These are phyloP conservation scores for Cyamopsis tetragonoloba DNA, from an alignment of 306 rosid genomes.

Conservation along the genomic window DNA sequence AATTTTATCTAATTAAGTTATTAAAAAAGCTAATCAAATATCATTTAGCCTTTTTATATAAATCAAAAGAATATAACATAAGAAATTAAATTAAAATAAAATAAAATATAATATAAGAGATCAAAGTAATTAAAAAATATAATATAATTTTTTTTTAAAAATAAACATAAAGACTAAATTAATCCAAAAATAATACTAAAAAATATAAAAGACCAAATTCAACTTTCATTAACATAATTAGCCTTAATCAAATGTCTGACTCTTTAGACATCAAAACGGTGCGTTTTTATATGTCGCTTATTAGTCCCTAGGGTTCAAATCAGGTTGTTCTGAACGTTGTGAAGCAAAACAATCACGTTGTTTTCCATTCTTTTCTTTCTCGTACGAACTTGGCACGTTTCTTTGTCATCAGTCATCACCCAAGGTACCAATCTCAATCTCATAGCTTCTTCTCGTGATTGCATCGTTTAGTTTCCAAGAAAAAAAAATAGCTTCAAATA, in stretches of 20 bases:
- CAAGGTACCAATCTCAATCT: conserved; percentile 19
- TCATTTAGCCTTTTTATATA: too few relatives aligned
- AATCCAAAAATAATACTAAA: too few relatives aligned
- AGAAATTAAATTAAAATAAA: too few relatives aligned
- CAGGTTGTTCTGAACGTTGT: neutral
- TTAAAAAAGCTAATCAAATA: too few relatives aligned
- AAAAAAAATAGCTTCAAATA: neutral
- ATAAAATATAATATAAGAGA: too few relatives aligned
- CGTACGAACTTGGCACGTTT: neutral
- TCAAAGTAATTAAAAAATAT: too few relatives aligned
- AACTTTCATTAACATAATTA: neutral
- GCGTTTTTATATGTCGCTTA: neutral
- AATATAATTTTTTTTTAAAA: too few relatives aligned
- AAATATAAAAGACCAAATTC: too few relatives aligned
- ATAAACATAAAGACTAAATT: too few relatives aligned
- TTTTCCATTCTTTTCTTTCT: neutral
- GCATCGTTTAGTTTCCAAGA: neutral
- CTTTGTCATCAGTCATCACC: conserved; percentile 1
- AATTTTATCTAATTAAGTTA: too few relatives aligned
- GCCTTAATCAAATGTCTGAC: neutral
- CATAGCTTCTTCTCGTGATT: neutral
- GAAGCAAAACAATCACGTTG: neutral
- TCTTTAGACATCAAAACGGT: neutral
- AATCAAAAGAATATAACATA: too few relatives aligned
- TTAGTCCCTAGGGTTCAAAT: conserved; percentile 26